Base-by-base conservation (phyloP, 176 grass and related monocot genomes). In the Saccharum spontaneum region DNA sequence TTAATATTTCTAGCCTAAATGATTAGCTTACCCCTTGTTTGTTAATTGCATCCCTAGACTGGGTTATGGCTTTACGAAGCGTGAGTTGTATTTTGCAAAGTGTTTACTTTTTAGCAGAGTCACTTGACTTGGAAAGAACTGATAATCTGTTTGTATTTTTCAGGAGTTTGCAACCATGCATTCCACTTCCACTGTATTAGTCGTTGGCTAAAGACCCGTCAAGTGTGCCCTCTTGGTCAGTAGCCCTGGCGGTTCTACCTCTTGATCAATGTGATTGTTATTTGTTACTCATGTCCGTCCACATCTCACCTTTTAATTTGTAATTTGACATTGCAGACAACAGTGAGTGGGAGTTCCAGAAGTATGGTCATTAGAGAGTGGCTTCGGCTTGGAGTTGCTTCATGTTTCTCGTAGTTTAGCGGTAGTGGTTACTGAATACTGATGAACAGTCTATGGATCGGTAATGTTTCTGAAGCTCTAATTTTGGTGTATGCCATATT, bases 301-400 rank as follows among this genome's bases (percentile, higher is more conserved):
- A 41, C 28, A 39, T 10, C 39, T 86, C 34, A 73, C 26, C 15
- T 46, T 83, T 8, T 10, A 30, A 44, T 55, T 52, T 83, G 13
- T 20, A 10, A 41, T 75, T 50, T 83, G 31, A 71, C 61, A 73
- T 39, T 87, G 60, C 93, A 99, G 97, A 99, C 80, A 99, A 96
- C 80, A 99, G 97, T 26, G 97, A 99, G 81, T 99, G 97, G 97
- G 97, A 96, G 71, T 99, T 99, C 86, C 97, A 99, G 91, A 99
- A 96, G 89, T 99, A 99, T 76, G 97, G 93, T 81, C 91, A 96
- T 67, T 99, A 94, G 70, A 72, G 18, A 12, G 9, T 60, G 75
- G 52, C 63, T 82, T 46, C 1, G 44, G 60, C 3, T 28, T 8
- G 30, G 44, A 75, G 73, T 38, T n/a, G 49, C 38, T 61, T 37